phyloP scores from a whole-genome alignment of 352 stramenopile species.

The Phytopythium mirpurense region DNA sequence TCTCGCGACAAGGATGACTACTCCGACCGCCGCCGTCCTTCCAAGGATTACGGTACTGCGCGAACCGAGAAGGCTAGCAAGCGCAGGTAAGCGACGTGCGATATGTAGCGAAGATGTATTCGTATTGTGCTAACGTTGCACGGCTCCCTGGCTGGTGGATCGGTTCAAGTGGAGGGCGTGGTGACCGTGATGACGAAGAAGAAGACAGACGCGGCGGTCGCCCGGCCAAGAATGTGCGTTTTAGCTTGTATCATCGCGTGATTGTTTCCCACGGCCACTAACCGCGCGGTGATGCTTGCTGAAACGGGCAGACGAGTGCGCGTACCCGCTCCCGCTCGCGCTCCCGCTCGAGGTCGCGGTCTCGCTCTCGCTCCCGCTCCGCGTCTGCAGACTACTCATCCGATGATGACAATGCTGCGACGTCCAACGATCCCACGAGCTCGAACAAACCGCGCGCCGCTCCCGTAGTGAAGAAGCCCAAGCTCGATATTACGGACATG shows the following conservation, averaged over 20 bases:
- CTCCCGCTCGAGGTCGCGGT: constrained; percentile 47
- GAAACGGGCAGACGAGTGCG: constrained; percentile 15
- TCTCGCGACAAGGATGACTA: constrained; percentile 25
- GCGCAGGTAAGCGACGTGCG: constrained; percentile 18
- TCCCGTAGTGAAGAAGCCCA: constrained; percentile 51
- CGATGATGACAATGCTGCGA: constrained; percentile 59
- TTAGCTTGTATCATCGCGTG: too few species aligned
- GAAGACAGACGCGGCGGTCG: constrained; percentile 26
- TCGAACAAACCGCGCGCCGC: constrained; percentile 22
- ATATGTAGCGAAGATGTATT: constrained; percentile 5
- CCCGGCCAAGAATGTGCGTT: constrained; percentile 36
- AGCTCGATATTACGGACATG: constrained; percentile 83
- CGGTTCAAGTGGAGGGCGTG: constrained; percentile 10
- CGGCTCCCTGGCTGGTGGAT: not conserved
- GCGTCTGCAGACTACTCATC: constrained; percentile 57
- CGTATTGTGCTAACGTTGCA: not conserved
- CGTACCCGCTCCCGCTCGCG: constrained; percentile 39
- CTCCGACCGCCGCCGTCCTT: constrained; percentile 20
- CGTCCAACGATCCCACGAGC: constrained; percentile 46
- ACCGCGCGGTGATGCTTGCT: too few species aligned
- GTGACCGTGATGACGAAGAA: constrained; percentile 47
- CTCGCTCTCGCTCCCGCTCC: constrained; percentile 41
- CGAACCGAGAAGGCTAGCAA: constrained; percentile 26
- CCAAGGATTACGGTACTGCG: constrained; percentile 39
- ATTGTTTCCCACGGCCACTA: too few species aligned